These are phyloP conservation scores for Epicoccum nigrum DNA, from an alignment of 2,329 filamentous ascomycete genomes.

Conservation along the genomic window DNA sequence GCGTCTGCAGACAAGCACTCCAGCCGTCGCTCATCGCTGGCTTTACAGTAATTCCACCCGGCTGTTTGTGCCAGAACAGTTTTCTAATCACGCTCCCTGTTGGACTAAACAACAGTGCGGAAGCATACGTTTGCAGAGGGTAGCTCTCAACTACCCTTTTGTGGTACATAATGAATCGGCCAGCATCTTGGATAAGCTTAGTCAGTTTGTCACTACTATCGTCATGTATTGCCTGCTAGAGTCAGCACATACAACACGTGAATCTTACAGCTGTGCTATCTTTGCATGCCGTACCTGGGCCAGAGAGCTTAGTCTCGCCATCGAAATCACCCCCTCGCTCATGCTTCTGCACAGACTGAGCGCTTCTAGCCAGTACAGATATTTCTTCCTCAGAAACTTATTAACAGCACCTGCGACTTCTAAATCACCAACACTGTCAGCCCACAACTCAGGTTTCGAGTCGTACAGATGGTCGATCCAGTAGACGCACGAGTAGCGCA, in stretches of 20 bases:
- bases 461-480: background rate
- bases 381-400: background rate
- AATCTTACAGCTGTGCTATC: no score
- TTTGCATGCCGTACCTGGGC: background rate
- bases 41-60: no score
- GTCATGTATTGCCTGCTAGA: background rate
- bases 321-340: background rate
- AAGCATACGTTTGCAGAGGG: constrained; percentile 33
- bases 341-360: constrained; percentile 1
- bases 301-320: background rate
- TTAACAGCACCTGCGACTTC: background rate
- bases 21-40: no score
- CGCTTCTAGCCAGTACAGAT: background rate
- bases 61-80: no score
- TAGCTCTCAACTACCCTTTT: constrained; percentile 23
- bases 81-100: constrained; percentile 20
- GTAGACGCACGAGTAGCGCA: background rate
- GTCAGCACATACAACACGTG: background rate
- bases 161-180: constrained; percentile 24
- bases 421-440: background rate
- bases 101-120: constrained; percentile 32
- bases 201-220: background rate
- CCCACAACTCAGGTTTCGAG: background rate
- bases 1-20: no score
- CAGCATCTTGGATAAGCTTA: background rate